These are phyloP conservation scores for Termitomyces eurrhizus DNA, from an alignment of 768 basidiomycete genomes.

Conservation along the genomic window DNA sequence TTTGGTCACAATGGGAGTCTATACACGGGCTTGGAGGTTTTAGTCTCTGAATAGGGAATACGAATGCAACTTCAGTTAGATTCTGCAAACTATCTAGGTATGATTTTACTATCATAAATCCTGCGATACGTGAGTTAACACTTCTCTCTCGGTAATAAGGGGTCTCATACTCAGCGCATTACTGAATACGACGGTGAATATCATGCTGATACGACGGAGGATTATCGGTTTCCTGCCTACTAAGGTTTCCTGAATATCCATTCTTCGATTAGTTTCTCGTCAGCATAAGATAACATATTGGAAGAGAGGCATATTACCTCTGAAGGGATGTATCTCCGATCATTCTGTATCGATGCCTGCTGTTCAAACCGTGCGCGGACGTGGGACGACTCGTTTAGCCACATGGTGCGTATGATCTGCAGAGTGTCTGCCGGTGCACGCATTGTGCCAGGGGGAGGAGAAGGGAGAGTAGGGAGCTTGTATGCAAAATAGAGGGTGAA, in stretches of 20 bases:
- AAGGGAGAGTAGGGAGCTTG: background rate
- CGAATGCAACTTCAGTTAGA: no score
- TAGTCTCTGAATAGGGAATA: no score
- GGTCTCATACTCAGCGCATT: background rate
- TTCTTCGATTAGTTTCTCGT: background rate
- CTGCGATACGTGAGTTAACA: background rate
- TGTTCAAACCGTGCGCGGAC: background rate
- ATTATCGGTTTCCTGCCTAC: background rate
- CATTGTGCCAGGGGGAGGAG: background rate
- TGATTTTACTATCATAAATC: no score
- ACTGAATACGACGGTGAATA: background rate
- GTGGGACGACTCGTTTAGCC: background rate
- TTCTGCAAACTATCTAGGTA: no score
- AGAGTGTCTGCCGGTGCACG: background rate
- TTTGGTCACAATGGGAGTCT: no score
- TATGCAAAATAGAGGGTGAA: background rate
- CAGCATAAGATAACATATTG: background rate
- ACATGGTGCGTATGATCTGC: background rate
- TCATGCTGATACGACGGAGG: background rate
- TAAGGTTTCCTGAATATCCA: background rate
- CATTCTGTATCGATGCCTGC: background rate
- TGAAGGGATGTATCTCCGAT: background rate
- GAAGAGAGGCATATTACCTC: background rate
- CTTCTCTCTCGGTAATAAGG: background rate
- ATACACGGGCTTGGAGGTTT: no score